Percentiles rank a stretch among this genome's conserved stretches.
phyloP scores from a whole-genome alignment of 768 basidiomycete genomes.

The Tulasnella calospora region DNA sequence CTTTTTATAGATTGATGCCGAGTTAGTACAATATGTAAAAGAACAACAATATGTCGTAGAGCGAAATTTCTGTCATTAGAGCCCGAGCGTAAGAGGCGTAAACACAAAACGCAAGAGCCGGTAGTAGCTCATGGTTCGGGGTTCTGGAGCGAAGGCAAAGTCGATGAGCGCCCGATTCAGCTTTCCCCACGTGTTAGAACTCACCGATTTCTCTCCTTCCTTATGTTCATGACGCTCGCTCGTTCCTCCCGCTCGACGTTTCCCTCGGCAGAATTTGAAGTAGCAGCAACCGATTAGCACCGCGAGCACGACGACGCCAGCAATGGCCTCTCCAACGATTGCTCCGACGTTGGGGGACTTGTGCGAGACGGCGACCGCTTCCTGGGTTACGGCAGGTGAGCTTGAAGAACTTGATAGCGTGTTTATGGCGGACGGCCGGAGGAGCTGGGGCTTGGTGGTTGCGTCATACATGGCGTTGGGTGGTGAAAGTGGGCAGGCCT shows the following conservation, averaged over 20 bases:
- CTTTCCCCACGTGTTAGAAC: neutral
- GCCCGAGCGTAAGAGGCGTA: no score
- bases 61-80: no score
- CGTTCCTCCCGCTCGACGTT: neutral
- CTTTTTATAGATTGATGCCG: no score
- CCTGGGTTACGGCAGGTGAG: neutral
- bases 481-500: neutral
- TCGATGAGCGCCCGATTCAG: no score
- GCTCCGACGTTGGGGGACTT: neutral
- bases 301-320: neutral
- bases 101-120: no score
- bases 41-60: no score
- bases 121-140: no score
- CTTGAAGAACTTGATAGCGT: neutral
- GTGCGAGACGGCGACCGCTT: neutral
- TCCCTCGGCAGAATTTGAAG: neutral
- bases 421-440: no score
- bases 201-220: neutral
- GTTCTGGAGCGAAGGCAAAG: no score
- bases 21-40: no score
- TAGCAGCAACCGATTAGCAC: neutral
- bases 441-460: no score
- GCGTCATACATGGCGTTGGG: neutral
- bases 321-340: neutral
- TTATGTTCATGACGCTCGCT: neutral